A percentile compares a stretch with the other conserved stretches of the same genome.
Evolutionary conservation across 306 rosid species (phyloP).

Genomic region (Aeschynomene evenia): DNA sequence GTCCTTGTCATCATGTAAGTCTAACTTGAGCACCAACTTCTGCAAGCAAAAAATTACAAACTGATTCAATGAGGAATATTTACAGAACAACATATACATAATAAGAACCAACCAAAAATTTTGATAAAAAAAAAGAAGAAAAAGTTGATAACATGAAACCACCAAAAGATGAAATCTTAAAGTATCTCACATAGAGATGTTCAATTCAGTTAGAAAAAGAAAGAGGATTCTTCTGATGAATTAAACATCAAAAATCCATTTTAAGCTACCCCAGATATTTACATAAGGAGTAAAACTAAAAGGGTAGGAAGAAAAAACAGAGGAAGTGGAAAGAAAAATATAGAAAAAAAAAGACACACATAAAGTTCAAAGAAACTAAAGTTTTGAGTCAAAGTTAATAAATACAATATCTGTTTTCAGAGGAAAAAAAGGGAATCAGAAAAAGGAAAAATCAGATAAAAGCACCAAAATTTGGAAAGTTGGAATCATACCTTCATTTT

Average conservation of each 20-base stretch:
- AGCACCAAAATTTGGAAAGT: constrained; percentile 30
- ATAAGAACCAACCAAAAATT: constrained; percentile 16
- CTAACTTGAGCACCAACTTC: constrained; percentile 81
- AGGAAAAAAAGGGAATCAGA: not conserved
- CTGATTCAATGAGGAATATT: constrained; percentile 25
- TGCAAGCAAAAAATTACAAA: constrained; percentile 41
- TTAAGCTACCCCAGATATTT: constrained; percentile 25
- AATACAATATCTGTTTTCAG: not conserved
- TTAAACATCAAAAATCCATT: constrained; percentile 27
- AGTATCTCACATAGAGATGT: not conserved
- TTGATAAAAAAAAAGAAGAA: not conserved
- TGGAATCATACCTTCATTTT: constrained; percentile 69
- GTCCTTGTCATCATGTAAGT: constrained; percentile 71
- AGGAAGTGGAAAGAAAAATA: not conserved
- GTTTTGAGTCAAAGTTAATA: constrained; percentile 4
- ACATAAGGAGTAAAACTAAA: constrained; percentile 16
- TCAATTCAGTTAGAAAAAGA: constrained; percentile 12
- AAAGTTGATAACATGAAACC: not conserved
- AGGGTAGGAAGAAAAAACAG: not conserved
- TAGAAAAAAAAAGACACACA: not conserved
- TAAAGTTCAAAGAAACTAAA: constrained; percentile 31
- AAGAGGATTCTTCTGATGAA: constrained; percentile 26
- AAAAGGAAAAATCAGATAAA: not conserved
- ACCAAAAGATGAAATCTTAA: constrained; percentile 13
- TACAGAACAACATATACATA: constrained; percentile 3